Evolutionary conservation across 1,284 basidiomycete species (phyloP), one percentile per base, ranked within the genome.

Genomic region (Cutaneotrichosporon dermatis): DNA sequence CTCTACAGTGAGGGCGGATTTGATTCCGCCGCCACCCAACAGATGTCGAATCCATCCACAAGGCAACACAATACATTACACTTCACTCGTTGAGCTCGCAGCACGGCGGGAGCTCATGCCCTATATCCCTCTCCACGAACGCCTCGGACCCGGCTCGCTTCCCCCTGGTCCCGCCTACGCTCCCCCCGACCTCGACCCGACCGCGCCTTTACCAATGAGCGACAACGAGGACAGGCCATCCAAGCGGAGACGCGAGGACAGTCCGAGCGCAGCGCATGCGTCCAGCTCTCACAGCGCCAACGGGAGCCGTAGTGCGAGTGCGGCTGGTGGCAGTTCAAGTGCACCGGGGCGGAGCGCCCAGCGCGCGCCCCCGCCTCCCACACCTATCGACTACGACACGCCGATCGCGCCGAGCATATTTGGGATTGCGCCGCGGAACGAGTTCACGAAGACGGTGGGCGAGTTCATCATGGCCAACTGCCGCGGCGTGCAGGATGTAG

Each of bases 381-480:
- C 8, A 4, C 13, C 46, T 9, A 37, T 52, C 10, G 13, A 37
- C 10, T 11, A 37, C 11, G 35, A 40, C 54, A 34, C 58, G 34
- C 40, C 54, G 13, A 69, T 95, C 36, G 90, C 90, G 25, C 84
- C 92, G 16, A 92, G 89, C 15, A 91, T 97, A 67, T 87, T 98
- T 46, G 91, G 90, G 58, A 86, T 94, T 52, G 90, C 94, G 70
- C 93, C 95, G 3, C 80, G 93, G 43, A 94, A 98, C 78, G 94
- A 97, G 73, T 94, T 98, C 74, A 92, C 93, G 62, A 85, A 85
- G 69, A 88, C 90, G 68, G 83, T 99, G 49, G 93, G 90, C 25
- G 91, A 97, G 76, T 99, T 92, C 79, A 82, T 98, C 43, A 77
- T 81, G 76, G 63, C 68, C 3, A 67, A 72, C 41, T 76, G 78